Evolutionary conservation across 1,284 basidiomycete species (phyloP), one percentile per base, ranked within the genome.

Genomic region (Phylloporus sp.): DNA sequence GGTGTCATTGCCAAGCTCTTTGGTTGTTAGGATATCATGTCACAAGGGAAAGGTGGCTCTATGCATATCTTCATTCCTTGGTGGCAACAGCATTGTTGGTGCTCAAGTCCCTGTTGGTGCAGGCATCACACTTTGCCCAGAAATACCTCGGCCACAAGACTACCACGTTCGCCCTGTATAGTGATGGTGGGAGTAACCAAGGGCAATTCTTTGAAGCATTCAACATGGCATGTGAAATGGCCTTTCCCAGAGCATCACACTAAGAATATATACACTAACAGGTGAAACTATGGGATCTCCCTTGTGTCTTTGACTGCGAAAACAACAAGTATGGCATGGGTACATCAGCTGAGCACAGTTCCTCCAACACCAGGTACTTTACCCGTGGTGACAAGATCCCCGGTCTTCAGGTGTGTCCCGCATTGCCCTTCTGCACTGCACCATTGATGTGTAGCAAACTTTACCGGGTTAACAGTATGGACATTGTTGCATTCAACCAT

Each of bases 301-400:
- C 96, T 1, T 91, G 89, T 72, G 87, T 98, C 65, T 98, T 98
- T 75, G 91, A 98, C 37, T 98, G 96, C 78, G 97, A 98, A 81
- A 98, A 98, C 87, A 98, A 99, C 91, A 93, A 98, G 82, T 98
- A 97, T 79, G 96, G 95, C 72, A 98, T 98, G 95, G 96, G 95
- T 72, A 98, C 96, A 11, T 92, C 95, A 7, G 94, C 96, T 26
- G 94, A 94, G 76, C 91, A 95, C 69, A 92, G 90, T 69, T 96
- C 94, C 32, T 88, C 89, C 75, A 98, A 99, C 86, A 96, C 96
- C 64, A 85, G 91, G 77, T 98, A 98, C 88, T 98, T 91, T 81
- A 98, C 92, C 60, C 94, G 97, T 73, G 97, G 97, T 66, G 97
- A 99, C 81, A 90, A 93, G 77, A 98, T 99, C 74, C 95, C 97